Evolutionary conservation across 1,284 basidiomycete species (phyloP), one percentile per base, ranked within the genome.

Genomic region (Mycena citricolor): DNA sequence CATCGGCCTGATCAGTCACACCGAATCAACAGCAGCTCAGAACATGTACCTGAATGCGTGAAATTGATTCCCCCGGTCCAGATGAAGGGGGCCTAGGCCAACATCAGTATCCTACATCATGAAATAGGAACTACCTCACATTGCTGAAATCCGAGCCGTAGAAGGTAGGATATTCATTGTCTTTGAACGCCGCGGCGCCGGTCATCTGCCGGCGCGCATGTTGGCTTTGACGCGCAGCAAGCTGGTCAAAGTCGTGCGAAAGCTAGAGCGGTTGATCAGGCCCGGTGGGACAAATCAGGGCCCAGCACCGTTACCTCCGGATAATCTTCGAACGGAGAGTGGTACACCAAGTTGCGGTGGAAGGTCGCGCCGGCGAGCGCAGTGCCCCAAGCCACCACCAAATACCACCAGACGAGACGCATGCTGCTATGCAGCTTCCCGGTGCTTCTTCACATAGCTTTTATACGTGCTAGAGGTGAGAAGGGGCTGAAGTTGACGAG

Each of bases 31-130:
- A 33, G 22, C 7, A 34, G 38, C 11, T 7, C 19, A 38, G 12
- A 7, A 39, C 22, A 29, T 31, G 58, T 60, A 67, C 78, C 76
- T 38, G 73, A 65, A 51, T 79, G 76, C 4, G 76, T 78, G 52
- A 78, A 79, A 51, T 77, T 77, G 32, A 78, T 56, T 11, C 76
- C 77, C 10, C 76, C 74, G 22, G 58, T 73, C 73, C 74, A 79
- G 24, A 80, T 61, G 49, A 71, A 75, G 1, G 72, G 71, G 39
- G 67, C 70, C 76, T 78, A 50, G 3, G 42, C 12, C 22, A 17
- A 24, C 24, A 21, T 20, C 31, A 3, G 31, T 29, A 33, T 13
- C 24, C 30, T 32, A 41, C 16, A 32, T 26, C 8, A 24, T n/a
- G 14, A 23, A 22, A 22, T 19, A 28, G 39, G 24, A 43, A 30